These are phyloP conservation scores for Claviceps humidiphila DNA, from an alignment of 2,329 filamentous ascomycete species.

Conservation along the genomic window DNA sequence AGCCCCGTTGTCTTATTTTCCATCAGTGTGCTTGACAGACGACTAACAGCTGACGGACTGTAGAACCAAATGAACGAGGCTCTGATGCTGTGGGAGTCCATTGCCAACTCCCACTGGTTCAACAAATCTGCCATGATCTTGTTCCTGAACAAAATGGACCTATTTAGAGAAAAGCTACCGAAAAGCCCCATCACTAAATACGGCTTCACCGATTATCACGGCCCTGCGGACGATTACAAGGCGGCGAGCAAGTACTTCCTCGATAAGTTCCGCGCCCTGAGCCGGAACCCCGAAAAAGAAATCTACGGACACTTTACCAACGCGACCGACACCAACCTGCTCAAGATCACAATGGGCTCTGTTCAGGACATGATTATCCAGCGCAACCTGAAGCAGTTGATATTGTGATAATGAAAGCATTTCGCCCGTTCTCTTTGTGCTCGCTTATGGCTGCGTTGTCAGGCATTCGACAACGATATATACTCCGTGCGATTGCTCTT, in stretches of 20 bases:
- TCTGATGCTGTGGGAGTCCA: conserved; percentile 75
- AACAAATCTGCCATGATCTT: conserved; percentile 68
- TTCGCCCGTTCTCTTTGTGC: background rate
- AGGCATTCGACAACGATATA: background rate
- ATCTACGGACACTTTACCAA: conserved; percentile 52
- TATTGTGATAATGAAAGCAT: conserved; percentile 23
- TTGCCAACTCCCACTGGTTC: conserved; percentile 80
- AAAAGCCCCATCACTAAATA: conserved; percentile 59
- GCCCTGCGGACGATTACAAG: conserved; percentile 57
- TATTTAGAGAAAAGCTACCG: conserved; percentile 65
- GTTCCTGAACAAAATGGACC: conserved; percentile 79
- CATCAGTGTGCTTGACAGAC: background rate
- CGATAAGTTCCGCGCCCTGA: conserved; percentile 66
- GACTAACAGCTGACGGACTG: conserved; percentile 8
- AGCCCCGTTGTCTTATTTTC: background rate
- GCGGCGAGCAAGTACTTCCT: conserved; percentile 69
- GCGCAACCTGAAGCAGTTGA: conserved; percentile 67
- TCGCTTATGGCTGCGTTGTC: background rate
- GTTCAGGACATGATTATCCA: conserved; percentile 84
- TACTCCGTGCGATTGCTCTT: no score
- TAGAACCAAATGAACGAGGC: conserved; percentile 89
- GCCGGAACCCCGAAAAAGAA: conserved; percentile 52
- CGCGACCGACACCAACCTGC: conserved; percentile 55
- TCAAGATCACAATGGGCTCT: conserved; percentile 77
- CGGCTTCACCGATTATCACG: conserved; percentile 67